phyloP scores from a whole-genome alignment of 2,329 filamentous ascomycete species.

The Penicillium brevicompactum region DNA sequence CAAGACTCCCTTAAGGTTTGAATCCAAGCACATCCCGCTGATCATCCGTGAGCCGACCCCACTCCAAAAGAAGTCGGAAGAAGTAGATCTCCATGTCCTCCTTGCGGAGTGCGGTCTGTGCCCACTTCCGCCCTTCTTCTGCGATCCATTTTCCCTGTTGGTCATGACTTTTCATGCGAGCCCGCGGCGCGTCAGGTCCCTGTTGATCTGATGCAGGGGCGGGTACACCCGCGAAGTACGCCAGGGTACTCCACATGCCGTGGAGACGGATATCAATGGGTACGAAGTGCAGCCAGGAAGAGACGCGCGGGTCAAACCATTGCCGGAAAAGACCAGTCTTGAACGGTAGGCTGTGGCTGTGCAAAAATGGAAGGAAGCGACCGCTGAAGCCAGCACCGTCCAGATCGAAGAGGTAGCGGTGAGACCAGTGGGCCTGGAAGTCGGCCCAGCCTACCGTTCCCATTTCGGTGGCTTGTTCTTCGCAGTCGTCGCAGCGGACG shows the following conservation, averaged over 20 bases:
- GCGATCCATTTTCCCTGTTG: constrained; percentile 67
- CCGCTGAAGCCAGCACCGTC: constrained; percentile 70
- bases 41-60: constrained; percentile 71
- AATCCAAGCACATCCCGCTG: constrained; percentile 52
- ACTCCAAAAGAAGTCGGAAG: constrained; percentile 76
- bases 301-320: constrained; percentile 76
- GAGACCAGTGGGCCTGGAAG: constrained; percentile 62
- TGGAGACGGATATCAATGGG: constrained; percentile 75
- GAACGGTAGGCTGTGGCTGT: constrained; percentile 69
- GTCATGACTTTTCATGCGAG: constrained; percentile 52
- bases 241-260: constrained; percentile 70
- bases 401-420: constrained; percentile 71
- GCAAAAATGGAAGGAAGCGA: constrained; percentile 65
- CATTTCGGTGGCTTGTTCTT: constrained; percentile 56
- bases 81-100: constrained; percentile 82
- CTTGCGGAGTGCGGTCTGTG: constrained; percentile 61
- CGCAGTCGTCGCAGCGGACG: constrained; percentile 60
- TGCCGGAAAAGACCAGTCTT: constrained; percentile 71
- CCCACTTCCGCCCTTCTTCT: constrained; percentile 67
- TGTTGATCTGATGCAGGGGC: constrained; percentile 19
- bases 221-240: constrained; percentile 67
- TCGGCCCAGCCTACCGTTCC: constrained; percentile 48
- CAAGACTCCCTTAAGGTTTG: constrained; percentile 16
- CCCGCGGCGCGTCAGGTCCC: constrained; percentile 47
- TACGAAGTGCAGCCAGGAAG: constrained; percentile 79